Base-by-base conservation (phyloP, 345 rosid genomes). In the Sonneratia caseolaris region DNA sequence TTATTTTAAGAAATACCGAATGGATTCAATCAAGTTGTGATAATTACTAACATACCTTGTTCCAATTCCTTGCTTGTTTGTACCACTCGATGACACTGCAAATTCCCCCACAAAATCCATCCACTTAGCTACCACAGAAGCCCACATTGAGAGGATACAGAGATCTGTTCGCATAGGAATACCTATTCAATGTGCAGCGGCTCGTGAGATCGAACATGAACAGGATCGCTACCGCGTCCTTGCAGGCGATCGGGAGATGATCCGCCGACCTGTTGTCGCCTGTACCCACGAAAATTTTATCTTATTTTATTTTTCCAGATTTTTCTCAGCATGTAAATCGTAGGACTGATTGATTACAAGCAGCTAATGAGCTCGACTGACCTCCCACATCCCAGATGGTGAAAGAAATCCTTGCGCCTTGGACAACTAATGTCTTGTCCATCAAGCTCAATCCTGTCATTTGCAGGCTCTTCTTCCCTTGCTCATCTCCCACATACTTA, bases 321-420 rank as follows among this genome's bases (percentile, higher is more conserved):
- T 4, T 19, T 5, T 53, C 18, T 49, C 19, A 53, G 35, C 14
- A 56, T 6, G 55, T 18, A 40, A 49, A 16, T 45, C 37, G 21
- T 62, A 69, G n/a, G 22, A n/a, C n/a, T 21, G 55, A 3, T 14
- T 35, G 32, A 27, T 27, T 27, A 27, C 0, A 27, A 27, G 32
- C 32, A 27, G 32, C 32, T 27, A 27, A 27, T 27, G 32, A 27
- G 32, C 32, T 27, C 4, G 1, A 32, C n/a, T 66, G 70, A 92
- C 97, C 97, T 85, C 90, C 97, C 1, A 92, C 99, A 79, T 95
- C 99, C 99, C 99, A 95, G 69, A 95, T 82, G 80, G 89, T 90
- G 57, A 90, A 92, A 65, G 96, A 84, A 82, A 95, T 95, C 48
- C 89, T 85, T 48, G 89, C 97, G 36, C 85, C 97, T 79, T 86